A percentile compares a stretch with the other conserved stretches of the same genome.
phyloP scores from a whole-genome alignment of 495 filamentous ascomycete genomes.

The Xylaria castorea region DNA sequence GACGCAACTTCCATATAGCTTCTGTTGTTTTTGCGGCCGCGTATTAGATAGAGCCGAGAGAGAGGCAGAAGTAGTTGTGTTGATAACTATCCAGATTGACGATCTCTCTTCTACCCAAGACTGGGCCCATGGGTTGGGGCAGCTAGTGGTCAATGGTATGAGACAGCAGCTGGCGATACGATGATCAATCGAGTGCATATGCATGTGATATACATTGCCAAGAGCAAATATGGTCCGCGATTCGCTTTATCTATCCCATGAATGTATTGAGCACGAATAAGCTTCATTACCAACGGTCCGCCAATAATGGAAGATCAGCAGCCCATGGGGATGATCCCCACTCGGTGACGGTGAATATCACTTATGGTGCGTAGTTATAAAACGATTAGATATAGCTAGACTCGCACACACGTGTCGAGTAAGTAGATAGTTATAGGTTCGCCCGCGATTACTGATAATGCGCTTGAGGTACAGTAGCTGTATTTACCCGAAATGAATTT shows the following conservation, averaged over 20 bases:
- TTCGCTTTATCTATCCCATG: neutral
- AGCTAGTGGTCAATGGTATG: neutral
- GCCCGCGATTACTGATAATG: neutral
- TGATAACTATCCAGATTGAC: neutral
- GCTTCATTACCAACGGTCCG: neutral
- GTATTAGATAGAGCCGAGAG: neutral
- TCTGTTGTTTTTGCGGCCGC: neutral
- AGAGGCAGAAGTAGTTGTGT: neutral
- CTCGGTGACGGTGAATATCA: neutral
- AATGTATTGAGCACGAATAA: neutral
- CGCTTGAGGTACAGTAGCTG: neutral
- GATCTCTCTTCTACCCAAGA: neutral
- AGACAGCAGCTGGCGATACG: neutral
- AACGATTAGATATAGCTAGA: neutral
- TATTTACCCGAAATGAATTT: constrained; percentile 13
- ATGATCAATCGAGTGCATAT: neutral
- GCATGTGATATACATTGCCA: neutral
- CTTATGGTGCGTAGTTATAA: neutral
- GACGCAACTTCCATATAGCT: neutral
- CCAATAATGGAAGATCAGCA: neutral
- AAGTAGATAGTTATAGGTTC: neutral
- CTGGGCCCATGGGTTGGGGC: neutral
- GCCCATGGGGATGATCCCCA: neutral
- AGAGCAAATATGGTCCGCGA: neutral
- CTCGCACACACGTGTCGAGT: neutral